These are phyloP conservation scores for Botrytis tulipae DNA, from an alignment of 2,329 filamentous ascomycete species.

Conservation along the genomic window DNA sequence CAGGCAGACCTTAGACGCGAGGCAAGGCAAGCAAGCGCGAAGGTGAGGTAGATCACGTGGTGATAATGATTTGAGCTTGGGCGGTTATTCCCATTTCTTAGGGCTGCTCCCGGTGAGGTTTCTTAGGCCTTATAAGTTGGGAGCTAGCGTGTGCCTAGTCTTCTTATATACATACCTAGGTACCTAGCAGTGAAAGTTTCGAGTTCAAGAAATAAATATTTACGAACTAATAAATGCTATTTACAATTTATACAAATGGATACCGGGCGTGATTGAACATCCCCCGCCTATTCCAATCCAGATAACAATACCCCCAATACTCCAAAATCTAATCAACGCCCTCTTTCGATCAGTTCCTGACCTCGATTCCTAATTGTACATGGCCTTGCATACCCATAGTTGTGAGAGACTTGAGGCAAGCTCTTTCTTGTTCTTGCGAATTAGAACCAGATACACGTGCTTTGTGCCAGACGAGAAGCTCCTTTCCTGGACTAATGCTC, in stretches of 20 bases:
- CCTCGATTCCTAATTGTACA: not conserved
- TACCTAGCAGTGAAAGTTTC: not conserved
- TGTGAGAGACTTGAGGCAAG: not conserved
- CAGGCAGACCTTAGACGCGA: constrained; percentile 32
- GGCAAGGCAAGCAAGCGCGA: constrained; percentile 22
- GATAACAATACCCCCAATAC: not conserved
- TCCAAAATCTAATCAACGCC: constrained; percentile 5
- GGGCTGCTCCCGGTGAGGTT: not conserved
- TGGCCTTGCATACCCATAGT: no score
- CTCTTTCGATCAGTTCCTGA: not conserved
- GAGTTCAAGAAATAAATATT: not conserved
- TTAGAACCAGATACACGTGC: not conserved
- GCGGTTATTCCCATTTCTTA: not conserved
- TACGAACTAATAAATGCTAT: not conserved
- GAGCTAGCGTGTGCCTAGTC: not conserved
- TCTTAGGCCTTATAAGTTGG: not conserved
- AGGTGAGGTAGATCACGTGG: constrained; percentile 10
- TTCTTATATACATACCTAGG: not conserved
- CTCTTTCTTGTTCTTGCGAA: not conserved
- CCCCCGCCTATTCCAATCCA: not conserved
- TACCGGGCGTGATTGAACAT: not conserved
- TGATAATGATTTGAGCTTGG: constrained; percentile 13
- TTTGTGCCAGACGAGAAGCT: not conserved
- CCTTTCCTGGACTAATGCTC: not conserved
- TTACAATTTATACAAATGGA: constrained; percentile 6